phyloP scores from a whole-genome alignment of 768 basidiomycete species.

The Leccinellum rugosiceps region DNA sequence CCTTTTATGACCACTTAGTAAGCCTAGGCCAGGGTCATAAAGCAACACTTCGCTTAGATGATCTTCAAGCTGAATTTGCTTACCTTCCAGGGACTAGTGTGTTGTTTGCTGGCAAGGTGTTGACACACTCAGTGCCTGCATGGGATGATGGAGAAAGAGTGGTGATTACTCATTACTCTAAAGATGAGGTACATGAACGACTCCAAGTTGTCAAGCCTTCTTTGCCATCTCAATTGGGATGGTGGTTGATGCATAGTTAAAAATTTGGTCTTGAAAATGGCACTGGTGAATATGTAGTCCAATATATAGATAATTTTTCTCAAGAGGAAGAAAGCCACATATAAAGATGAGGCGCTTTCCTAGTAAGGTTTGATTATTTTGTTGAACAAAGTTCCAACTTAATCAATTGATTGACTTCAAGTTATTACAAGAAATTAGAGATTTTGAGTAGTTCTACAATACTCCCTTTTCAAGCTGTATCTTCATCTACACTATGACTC shows the following conservation, averaged over 20 bases:
- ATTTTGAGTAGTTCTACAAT: too few relatives aligned
- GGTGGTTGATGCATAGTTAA: not conserved
- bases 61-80: not conserved
- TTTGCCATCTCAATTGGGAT: not conserved
- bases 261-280: not conserved
- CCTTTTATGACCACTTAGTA: not conserved
- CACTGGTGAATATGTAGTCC: not conserved
- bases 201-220: not conserved
- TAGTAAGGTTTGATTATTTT: too few relatives aligned
- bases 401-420: too few relatives aligned
- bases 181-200: not conserved
- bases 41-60: not conserved
- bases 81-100: not conserved
- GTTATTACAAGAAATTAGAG: too few relatives aligned
- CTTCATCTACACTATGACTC: not conserved
- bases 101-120: not conserved
- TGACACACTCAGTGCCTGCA: not conserved
- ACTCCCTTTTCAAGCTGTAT: not conserved
- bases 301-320: not conserved
- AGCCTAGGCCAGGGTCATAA: not conserved
- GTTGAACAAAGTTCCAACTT: too few relatives aligned
- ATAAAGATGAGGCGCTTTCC: too few relatives aligned
- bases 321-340: not conserved
- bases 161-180: not conserved
- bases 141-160: not conserved